Percentiles rank a stretch among this genome's conserved stretches.
Conservation (phyloP, 352 stramenopile genomes). For the Thraustochytrium sp. region DNA sequence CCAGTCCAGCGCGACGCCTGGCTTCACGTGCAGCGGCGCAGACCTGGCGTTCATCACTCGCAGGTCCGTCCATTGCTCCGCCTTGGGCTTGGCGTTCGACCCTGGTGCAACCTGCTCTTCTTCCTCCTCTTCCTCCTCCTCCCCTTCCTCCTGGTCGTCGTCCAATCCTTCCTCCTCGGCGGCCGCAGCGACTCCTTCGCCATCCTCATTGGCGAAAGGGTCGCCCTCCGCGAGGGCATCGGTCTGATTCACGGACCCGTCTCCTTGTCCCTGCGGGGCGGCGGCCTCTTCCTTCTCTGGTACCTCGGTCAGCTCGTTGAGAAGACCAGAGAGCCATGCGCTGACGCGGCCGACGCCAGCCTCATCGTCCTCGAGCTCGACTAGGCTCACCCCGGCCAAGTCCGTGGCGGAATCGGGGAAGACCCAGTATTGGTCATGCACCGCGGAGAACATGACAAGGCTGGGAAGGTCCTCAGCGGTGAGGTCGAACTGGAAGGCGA, state of each 20-base stretch:
- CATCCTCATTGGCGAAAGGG: too few species aligned
- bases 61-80: not conserved
- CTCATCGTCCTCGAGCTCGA: not conserved
- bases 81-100: not conserved
- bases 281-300: too few species aligned
- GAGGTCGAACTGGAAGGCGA: constrained; percentile 13
- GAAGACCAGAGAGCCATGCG: not conserved
- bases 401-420: not conserved
- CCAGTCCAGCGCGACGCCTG: not conserved
- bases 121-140: not conserved
- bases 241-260: too few species aligned
- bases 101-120: not conserved
- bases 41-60: not conserved
- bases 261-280: too few species aligned
- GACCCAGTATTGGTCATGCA: not conserved
- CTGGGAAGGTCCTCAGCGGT: not conserved
- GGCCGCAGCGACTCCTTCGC: too few species aligned
- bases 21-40: not conserved
- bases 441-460: not conserved
- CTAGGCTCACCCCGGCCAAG: not conserved
- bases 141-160: not conserved
- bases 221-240: too few species aligned
- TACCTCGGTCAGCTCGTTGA: too few species aligned
- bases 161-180: not conserved
- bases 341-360: not conserved